phyloP scores from a whole-genome alignment of 768 basidiomycete genomes.

The Phaeotremella fagi region DNA sequence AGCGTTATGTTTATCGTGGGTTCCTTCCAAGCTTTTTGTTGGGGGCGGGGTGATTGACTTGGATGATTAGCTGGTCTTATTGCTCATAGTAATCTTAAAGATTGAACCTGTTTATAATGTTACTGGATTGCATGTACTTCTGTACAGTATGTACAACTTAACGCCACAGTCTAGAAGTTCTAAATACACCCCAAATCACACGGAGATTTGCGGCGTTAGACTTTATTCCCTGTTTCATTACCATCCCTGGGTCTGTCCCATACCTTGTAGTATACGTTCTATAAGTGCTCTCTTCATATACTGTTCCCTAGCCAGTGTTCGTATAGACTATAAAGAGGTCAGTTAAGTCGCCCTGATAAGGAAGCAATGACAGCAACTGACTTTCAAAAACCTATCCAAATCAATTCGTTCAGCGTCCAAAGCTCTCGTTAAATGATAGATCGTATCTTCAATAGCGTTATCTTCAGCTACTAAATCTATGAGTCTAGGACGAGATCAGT shows the following conservation, averaged over 20 bases:
- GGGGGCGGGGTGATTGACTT: not conserved
- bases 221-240: slow-evolving; percentile 7
- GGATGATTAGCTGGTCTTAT: slow-evolving; percentile 29
- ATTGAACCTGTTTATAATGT: slow-evolving; percentile 1
- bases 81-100: slow-evolving; percentile 34
- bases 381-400: slow-evolving; percentile 88
- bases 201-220: too few species aligned
- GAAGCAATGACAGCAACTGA: slow-evolving; percentile 49
- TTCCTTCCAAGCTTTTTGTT: not conserved
- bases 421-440: slow-evolving; percentile 92
- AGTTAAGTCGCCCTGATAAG: not conserved
- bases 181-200: too few species aligned
- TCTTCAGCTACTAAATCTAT: slow-evolving; percentile 99
- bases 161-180: too few species aligned
- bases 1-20: slow-evolving; percentile 44
- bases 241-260: slow-evolving; percentile 44
- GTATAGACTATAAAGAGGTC: slow-evolving; percentile 53
- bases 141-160: not conserved
- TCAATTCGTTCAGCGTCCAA: slow-evolving; percentile 77
- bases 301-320: slow-evolving; percentile 87
- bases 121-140: not conserved
- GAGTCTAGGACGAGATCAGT: too few species aligned
- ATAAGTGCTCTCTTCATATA: slow-evolving; percentile 94
- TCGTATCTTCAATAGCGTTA: slow-evolving; percentile 95
- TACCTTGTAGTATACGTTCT: slow-evolving; percentile 66